These are phyloP conservation scores for Debaryomycetaceae sp. DNA, from an alignment of 1,139 yeast species.

Conservation along the genomic window DNA sequence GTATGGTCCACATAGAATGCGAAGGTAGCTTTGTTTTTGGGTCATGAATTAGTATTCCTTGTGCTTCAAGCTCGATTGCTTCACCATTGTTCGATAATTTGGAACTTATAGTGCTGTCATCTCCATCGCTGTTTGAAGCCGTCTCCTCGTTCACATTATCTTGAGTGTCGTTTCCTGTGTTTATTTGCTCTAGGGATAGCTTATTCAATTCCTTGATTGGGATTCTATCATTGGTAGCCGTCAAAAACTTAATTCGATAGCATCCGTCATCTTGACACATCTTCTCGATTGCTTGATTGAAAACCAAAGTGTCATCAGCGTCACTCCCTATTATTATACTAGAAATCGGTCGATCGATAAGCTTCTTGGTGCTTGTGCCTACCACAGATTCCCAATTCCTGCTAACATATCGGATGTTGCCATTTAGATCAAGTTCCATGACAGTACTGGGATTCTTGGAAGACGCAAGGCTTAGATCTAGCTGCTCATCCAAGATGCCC, in stretches of 20 bases:
- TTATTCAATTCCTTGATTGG: neutral
- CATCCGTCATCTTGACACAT: constrained; percentile 75
- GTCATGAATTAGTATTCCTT: constrained; percentile 88
- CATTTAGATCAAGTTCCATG: constrained; percentile 77
- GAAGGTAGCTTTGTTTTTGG: constrained; percentile 56
- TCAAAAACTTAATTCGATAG: constrained; percentile 70
- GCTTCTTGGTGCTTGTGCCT: constrained; percentile 58
- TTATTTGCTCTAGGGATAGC: neutral
- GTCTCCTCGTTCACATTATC: constrained; percentile 2
- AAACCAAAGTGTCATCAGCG: constrained; percentile 62
- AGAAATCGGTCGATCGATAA: constrained; percentile 58
- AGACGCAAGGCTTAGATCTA: constrained; percentile 54
- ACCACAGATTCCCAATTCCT: constrained; percentile 74
- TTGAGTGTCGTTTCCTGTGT: neutral
- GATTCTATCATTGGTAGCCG: constrained; percentile 43
- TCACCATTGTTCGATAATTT: constrained; percentile 54
- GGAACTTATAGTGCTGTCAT: constrained; percentile 23
- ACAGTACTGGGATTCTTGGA: constrained; percentile 77
- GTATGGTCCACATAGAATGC: constrained; percentile 91
- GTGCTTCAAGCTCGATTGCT: constrained; percentile 80
- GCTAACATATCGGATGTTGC: constrained; percentile 71
- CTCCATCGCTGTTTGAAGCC: constrained; percentile 3
- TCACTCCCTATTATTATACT: constrained; percentile 62
- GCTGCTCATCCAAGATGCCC: constrained; percentile 36
- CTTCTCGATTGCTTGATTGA: constrained; percentile 63